Conservation (phyloP, 2,329 filamentous ascomycete species). For the Cercospora sp. region DNA sequence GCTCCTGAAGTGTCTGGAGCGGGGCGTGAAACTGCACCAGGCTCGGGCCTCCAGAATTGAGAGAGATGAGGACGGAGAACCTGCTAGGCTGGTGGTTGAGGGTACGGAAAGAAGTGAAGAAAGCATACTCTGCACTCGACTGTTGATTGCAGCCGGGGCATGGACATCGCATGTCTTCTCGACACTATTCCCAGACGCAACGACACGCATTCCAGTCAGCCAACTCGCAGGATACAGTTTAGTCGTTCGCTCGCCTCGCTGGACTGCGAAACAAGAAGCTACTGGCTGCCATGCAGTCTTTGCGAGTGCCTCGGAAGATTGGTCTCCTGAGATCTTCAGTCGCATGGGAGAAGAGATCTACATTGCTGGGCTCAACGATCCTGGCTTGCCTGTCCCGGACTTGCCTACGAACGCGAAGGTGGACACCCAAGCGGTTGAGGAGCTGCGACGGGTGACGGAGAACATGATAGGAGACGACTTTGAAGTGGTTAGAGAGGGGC, state of each 20-base stretch:
- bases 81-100: slow-evolving; percentile 56
- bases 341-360: slow-evolving; percentile 68
- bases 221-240: slow-evolving; percentile 72
- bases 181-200: slow-evolving; percentile 61
- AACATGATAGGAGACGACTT: slow-evolving; percentile 56
- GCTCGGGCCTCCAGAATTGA: slow-evolving; percentile 56
- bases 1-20: slow-evolving; percentile 55
- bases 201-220: slow-evolving; percentile 56
- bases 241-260: slow-evolving; percentile 62
- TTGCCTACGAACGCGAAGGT: slow-evolving; percentile 53
- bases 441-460: slow-evolving; percentile 52
- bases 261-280: slow-evolving; percentile 48
- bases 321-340: slow-evolving; percentile 71
- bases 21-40: slow-evolving; percentile 66
- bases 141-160: slow-evolving; percentile 68
- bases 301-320: slow-evolving; percentile 57
- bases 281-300: slow-evolving; percentile 67
- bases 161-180: slow-evolving; percentile 70
- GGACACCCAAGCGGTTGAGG: slow-evolving; percentile 50
- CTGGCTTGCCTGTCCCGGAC: slow-evolving; percentile 59
- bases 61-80: slow-evolving; percentile 51
- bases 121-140: slow-evolving; percentile 59
- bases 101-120: slow-evolving; percentile 47
- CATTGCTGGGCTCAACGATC: slow-evolving; percentile 69
- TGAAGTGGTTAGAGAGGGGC: slow-evolving; percentile 61